A percentile compares a stretch with the other conserved stretches of the same genome.
Evolutionary conservation across 306 rosid species (phyloP).

Genomic region (Oemleria cerasiformis): DNA sequence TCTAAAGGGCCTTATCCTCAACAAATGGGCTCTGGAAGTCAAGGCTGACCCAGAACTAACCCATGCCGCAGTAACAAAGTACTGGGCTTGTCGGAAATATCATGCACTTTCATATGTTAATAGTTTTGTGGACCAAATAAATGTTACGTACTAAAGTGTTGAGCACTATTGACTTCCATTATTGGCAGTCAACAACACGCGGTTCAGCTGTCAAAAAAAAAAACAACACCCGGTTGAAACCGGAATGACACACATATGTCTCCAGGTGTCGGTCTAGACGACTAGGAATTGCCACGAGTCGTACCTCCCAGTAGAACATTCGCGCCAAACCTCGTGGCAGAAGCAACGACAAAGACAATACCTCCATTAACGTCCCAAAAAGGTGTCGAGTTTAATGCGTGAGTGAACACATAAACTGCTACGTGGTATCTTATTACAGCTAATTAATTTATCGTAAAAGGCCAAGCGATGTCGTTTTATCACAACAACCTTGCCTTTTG

Average conservation of each 20-base stretch:
- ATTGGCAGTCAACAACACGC: background rate
- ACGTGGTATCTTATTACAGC: background rate
- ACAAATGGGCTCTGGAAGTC: too few relatives aligned
- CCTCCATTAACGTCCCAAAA: background rate
- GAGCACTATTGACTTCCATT: background rate
- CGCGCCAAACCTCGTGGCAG: background rate
- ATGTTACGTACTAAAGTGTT: too few relatives aligned
- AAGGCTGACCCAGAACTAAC: too few relatives aligned
- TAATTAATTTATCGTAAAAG: background rate
- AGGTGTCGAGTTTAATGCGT: too few relatives aligned
- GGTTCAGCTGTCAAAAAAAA: too few relatives aligned
- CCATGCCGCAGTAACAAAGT: too few relatives aligned
- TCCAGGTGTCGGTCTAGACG: background rate
- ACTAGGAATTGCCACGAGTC: background rate
- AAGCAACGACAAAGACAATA: too few relatives aligned
- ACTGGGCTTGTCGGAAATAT: background rate
- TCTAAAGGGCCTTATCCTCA: too few relatives aligned
- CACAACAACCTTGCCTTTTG: conserved; percentile 13
- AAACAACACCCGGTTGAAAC: background rate
- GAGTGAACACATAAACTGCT: background rate
- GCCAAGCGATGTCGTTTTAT: background rate
- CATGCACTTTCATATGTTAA: background rate
- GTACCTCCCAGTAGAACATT: background rate
- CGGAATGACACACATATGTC: background rate
- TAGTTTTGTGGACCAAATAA: background rate